Conservation (phyloP, 2,329 filamentous ascomycete species). For the Exophiala bonariae region DNA sequence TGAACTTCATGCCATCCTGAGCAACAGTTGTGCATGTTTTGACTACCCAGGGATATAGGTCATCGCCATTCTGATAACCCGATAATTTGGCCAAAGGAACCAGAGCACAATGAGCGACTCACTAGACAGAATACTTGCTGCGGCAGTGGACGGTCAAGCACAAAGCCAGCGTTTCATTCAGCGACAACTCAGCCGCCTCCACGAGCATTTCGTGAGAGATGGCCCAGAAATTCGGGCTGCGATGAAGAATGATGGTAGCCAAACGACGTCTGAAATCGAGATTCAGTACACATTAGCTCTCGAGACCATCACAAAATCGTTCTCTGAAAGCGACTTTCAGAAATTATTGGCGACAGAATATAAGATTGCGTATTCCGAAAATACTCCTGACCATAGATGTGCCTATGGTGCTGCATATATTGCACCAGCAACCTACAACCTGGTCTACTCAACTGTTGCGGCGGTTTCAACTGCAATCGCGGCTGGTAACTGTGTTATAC, state of each 20-base stretch:
- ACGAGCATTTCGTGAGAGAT: not conserved
- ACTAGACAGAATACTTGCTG: not conserved
- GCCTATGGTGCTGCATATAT: slow-evolving; percentile 29
- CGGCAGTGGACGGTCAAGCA: slow-evolving; percentile 1
- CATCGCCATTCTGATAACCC: too few species aligned
- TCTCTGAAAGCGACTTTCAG: slow-evolving; percentile 2
- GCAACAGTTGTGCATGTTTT: too few species aligned
- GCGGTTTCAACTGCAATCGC: slow-evolving; percentile 36
- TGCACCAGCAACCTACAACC: slow-evolving; percentile 31
- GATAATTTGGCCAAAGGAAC: too few species aligned
- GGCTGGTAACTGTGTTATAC: slow-evolving; percentile 36
- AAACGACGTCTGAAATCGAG: not conserved
- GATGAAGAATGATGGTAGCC: not conserved
- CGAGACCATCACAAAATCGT: not conserved
- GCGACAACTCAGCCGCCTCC: slow-evolving; percentile 3
- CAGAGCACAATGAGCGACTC: slow-evolving; percentile 1
- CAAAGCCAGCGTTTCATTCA: slow-evolving; percentile 4
- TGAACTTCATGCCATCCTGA: too few species aligned
- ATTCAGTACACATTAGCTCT: slow-evolving; percentile 5
- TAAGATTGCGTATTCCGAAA: not conserved
- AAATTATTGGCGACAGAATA: slow-evolving; percentile 2
- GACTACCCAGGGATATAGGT: too few species aligned
- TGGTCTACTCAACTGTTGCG: slow-evolving; percentile 33
- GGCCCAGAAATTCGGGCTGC: not conserved
- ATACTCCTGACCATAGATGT: not conserved